Percentiles rank a stretch among this genome's conserved stretches.
Evolutionary conservation across 257 asterid species (phyloP).

Genomic region (Scutellaria minor): DNA sequence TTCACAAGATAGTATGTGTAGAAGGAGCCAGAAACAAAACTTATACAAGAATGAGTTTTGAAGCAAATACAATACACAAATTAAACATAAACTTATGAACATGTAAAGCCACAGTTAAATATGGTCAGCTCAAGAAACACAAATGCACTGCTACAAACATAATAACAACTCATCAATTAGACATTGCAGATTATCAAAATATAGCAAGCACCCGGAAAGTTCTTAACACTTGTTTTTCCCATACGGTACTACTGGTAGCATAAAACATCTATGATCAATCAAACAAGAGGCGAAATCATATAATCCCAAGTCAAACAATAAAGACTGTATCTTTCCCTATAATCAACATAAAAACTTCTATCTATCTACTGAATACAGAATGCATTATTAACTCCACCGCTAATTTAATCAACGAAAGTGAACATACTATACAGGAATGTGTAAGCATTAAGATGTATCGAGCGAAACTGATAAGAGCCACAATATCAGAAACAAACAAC

Average conservation of each 20-base stretch:
- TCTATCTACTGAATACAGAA: background rate
- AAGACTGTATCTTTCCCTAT: background rate
- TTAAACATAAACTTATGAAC: background rate
- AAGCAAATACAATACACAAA: background rate
- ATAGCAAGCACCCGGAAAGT: background rate
- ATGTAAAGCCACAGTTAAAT: background rate
- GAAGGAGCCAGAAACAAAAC: too few species aligned
- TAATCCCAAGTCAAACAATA: background rate
- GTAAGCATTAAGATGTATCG: too few species aligned
- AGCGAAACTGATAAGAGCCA: background rate
- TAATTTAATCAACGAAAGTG: too few species aligned
- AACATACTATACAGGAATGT: too few species aligned
- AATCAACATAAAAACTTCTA: background rate
- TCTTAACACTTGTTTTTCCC: background rate
- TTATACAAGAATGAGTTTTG: too few species aligned
- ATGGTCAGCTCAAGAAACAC: background rate
- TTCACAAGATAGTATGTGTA: background rate
- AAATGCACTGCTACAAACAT: background rate
- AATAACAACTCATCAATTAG: background rate
- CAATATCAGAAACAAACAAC: background rate
- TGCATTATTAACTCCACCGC: background rate
- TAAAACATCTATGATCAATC: too few species aligned
- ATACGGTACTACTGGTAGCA: too few species aligned
- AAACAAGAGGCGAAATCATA: too few species aligned
- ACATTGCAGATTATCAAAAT: background rate